phyloP scores from a whole-genome alignment of 1,139 yeast species.

The Candida glucosophila region DNA sequence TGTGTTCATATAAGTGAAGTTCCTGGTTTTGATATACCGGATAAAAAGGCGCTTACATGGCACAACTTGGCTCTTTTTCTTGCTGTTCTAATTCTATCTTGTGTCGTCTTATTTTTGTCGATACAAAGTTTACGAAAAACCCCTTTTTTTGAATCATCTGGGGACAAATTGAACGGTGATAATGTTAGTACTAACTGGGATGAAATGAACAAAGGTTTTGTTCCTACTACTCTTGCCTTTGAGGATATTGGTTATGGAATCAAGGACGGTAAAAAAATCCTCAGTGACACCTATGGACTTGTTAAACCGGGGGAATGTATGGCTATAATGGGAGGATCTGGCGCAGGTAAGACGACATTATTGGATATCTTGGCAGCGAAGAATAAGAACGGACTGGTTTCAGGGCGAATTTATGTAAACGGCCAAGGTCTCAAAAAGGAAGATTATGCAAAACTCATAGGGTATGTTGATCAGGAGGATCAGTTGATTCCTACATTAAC shows the following conservation, averaged over 20 bases:
- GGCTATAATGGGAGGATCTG: slow-evolving; percentile 98
- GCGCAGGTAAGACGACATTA: slow-evolving; percentile 94
- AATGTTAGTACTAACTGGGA: slow-evolving; percentile 23
- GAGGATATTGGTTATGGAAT: slow-evolving; percentile 61
- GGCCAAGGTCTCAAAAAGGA: slow-evolving; percentile 41
- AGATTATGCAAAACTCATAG: slow-evolving; percentile 62
- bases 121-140: slow-evolving; percentile 51
- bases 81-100: slow-evolving; percentile 38
- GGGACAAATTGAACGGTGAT: slow-evolving; percentile 15
- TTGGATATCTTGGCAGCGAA: slow-evolving; percentile 86
- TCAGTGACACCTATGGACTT: slow-evolving; percentile 60
- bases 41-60: slow-evolving; percentile 39
- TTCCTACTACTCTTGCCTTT: slow-evolving; percentile 74
- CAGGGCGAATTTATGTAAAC: slow-evolving; percentile 66
- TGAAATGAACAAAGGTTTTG: slow-evolving; percentile 45
- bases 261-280: slow-evolving; percentile 38
- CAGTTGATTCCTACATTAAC: slow-evolving; percentile 85
- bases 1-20: slow-evolving; percentile 87
- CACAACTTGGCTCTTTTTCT: slow-evolving; percentile 43
- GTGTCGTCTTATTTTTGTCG: slow-evolving; percentile 29
- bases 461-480: slow-evolving; percentile 98
- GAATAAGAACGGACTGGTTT: slow-evolving; percentile 61
- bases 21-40: slow-evolving; percentile 80
- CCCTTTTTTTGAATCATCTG: slow-evolving; percentile 44
- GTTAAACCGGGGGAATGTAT: slow-evolving; percentile 83